Conservation (phyloP, 352 stramenopile genomes). For the Hyaloperonospora arabidopsidis region DNA sequence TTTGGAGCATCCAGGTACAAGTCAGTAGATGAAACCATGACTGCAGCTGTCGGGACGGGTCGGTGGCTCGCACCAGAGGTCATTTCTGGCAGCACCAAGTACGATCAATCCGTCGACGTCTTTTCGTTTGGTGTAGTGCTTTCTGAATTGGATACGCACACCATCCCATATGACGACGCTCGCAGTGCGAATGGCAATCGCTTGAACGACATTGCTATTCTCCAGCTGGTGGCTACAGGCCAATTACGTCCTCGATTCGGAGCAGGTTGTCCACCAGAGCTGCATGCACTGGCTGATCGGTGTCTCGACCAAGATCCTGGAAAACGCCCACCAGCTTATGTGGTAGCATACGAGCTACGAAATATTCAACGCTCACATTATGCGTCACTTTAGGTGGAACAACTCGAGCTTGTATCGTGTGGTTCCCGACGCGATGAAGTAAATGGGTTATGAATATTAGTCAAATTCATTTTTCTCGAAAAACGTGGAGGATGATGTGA, state of each 20-base stretch:
- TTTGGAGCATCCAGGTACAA: slow-evolving; percentile 47
- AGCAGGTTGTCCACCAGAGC: slow-evolving; percentile 28
- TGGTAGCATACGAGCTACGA: slow-evolving; percentile 37
- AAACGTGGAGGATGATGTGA: too few relatives aligned
- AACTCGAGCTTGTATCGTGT: too few relatives aligned
- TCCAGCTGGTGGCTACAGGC: slow-evolving; percentile 34
- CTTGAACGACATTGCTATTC: slow-evolving; percentile 39
- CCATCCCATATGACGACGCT: slow-evolving; percentile 41
- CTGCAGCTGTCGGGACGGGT: slow-evolving; percentile 35
- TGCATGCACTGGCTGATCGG: slow-evolving; percentile 24
- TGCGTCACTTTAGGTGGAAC: too few relatives aligned
- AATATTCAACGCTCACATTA: background rate
- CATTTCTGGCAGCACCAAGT: slow-evolving; percentile 35
- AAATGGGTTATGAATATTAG: too few relatives aligned
- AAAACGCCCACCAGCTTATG: slow-evolving; percentile 33
- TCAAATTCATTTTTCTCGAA: too few relatives aligned
- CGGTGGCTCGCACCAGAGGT: slow-evolving; percentile 56
- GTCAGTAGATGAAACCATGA: slow-evolving; percentile 45
- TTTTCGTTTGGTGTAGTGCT: slow-evolving; percentile 56
- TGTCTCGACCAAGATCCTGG: slow-evolving; percentile 30
- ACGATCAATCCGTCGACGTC: slow-evolving; percentile 44
- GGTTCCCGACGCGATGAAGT: too few relatives aligned
- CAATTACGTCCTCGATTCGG: slow-evolving; percentile 29
- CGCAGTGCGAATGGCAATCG: slow-evolving; percentile 25
- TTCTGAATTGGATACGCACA: slow-evolving; percentile 47